Percentiles rank a stretch among this genome's conserved stretches.
Evolutionary conservation across 169 alveolate genomes (phyloP).

Genomic region (Eimeria maxima): DNA sequence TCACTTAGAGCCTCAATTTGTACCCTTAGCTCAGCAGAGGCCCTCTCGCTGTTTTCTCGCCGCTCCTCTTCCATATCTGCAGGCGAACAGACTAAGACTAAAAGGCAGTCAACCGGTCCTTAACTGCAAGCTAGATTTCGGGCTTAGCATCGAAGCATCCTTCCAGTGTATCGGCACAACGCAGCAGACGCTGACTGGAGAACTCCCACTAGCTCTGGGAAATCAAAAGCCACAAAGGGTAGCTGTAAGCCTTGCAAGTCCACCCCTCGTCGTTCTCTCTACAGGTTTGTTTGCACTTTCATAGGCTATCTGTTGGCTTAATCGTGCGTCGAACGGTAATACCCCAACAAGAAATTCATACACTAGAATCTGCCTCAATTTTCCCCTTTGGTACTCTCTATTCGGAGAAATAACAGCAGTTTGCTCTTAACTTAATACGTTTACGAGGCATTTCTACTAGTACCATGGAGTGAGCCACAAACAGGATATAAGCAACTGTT

Average conservation of each 20-base stretch:
- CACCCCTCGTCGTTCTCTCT: background rate
- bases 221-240: background rate
- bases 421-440: background rate
- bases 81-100: background rate
- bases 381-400: background rate
- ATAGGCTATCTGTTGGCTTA: background rate
- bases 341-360: background rate
- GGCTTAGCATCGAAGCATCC: background rate
- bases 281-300: background rate
- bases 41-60: conserved; percentile 39
- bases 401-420: background rate
- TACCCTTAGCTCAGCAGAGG: background rate
- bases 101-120: background rate
- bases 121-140: background rate
- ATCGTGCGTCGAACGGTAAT: background rate
- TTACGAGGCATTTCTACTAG: background rate
- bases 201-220: background rate
- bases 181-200: background rate
- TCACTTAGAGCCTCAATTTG: conserved; percentile 28
- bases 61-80: conserved; percentile 59
- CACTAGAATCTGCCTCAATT: background rate
- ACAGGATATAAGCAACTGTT: background rate
- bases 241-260: background rate
- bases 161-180: background rate
- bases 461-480: background rate